phyloP scores from a whole-genome alignment of 345 rosid species.

The Eucalyptus erythrocorys region DNA sequence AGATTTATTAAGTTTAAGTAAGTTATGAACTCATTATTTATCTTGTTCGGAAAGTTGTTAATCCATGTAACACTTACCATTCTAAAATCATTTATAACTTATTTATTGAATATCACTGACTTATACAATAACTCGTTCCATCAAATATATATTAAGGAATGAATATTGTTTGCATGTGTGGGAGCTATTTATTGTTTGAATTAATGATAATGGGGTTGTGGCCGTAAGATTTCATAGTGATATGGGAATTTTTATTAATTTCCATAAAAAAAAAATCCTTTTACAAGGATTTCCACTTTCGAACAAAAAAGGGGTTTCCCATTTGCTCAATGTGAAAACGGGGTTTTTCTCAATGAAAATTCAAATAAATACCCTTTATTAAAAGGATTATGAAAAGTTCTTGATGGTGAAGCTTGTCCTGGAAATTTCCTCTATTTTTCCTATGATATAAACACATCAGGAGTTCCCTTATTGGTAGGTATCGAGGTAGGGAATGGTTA shows the following conservation, averaged over 20 bases:
- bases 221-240: background rate
- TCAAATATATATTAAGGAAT: too few species aligned
- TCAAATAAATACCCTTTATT: background rate
- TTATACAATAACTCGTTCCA: background rate
- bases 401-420: background rate
- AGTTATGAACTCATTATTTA: too few species aligned
- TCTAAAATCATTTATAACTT: too few species aligned
- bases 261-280: background rate
- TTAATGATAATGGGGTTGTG: background rate
- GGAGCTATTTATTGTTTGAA: background rate
- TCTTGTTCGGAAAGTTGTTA: too few species aligned
- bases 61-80: background rate
- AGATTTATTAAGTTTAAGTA: too few species aligned
- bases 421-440: background rate
- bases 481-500: background rate
- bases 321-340: background rate
- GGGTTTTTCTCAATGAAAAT: background rate
- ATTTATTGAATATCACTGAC: fast-evolving
- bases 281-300: background rate
- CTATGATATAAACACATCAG: background rate
- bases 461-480: background rate
- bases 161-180: too few species aligned
- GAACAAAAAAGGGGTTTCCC: background rate
- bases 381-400: background rate
- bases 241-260: background rate